Conservation (phyloP, 2,329 filamentous ascomycete genomes). For the Pleochaeta shiraiana region DNA sequence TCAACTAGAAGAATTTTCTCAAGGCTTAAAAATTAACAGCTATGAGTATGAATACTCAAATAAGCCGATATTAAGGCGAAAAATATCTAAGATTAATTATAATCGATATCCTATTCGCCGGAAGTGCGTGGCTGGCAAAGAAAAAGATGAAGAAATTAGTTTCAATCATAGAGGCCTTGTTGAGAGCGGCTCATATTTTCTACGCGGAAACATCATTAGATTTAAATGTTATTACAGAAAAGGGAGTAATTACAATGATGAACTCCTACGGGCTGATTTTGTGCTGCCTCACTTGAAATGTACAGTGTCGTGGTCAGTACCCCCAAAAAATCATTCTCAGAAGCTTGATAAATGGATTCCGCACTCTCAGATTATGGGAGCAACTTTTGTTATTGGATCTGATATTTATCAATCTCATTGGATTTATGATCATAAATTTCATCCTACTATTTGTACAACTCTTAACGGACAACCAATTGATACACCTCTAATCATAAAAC, state of each 20-base stretch:
- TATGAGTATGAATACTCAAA: slow-evolving; percentile 28
- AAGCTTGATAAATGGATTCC: slow-evolving; percentile 31
- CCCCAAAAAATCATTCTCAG: slow-evolving; percentile 26
- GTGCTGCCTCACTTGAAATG: slow-evolving; percentile 29
- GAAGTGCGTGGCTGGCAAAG: slow-evolving; percentile 24
- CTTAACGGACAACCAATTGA: slow-evolving; percentile 28
- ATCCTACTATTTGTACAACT: slow-evolving; percentile 24
- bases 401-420: slow-evolving; percentile 30
- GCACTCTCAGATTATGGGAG: slow-evolving; percentile 30
- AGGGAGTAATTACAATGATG: slow-evolving; percentile 29
- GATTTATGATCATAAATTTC: slow-evolving; percentile 27
- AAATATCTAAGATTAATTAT: slow-evolving; percentile 8
- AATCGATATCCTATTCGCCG: slow-evolving; percentile 23
- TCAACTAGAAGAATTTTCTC: slow-evolving; percentile 11
- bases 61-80: slow-evolving; percentile 11
- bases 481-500: slow-evolving; percentile 31
- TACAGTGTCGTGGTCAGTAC: slow-evolving; percentile 31
- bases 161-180: slow-evolving; percentile 32
- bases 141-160: slow-evolving; percentile 25
- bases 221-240: slow-evolving; percentile 34
- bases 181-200: slow-evolving; percentile 29
- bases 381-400: slow-evolving; percentile 29
- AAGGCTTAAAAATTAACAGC: slow-evolving; percentile 22
- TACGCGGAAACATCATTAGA: slow-evolving; percentile 27
- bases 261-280: slow-evolving; percentile 32